Conservation (phyloP, 257 asterid species). For the Galeopsis tetrahit region DNA sequence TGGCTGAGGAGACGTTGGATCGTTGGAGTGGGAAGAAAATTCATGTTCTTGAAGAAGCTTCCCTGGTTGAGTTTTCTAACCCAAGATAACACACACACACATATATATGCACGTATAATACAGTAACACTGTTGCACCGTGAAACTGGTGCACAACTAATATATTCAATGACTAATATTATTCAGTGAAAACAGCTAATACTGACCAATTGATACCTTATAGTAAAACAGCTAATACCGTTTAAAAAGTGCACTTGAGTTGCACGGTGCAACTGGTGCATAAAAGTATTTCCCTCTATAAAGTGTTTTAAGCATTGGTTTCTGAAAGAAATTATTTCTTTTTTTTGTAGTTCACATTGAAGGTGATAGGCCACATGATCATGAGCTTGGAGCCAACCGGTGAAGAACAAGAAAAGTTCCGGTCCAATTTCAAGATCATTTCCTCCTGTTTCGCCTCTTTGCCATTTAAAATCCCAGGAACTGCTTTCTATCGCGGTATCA, state of each 20-base stretch:
- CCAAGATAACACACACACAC: not conserved
- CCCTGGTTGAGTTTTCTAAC: conserved; percentile 56
- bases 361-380: conserved; percentile 90
- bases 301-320: conserved; percentile 18
- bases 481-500: conserved; percentile 74
- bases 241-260: too few relatives aligned
- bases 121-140: too few relatives aligned
- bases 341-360: conserved; percentile 75
- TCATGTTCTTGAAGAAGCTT: conserved; percentile 78
- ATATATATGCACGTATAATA: too few relatives aligned
- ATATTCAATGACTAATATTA: too few relatives aligned
- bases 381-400: conserved; percentile 87
- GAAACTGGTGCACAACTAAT: too few relatives aligned
- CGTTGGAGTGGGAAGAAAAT: conserved; percentile 58
- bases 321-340: conserved; percentile 23
- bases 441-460: conserved; percentile 75
- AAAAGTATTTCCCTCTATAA: not conserved
- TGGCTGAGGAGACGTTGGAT: conserved; percentile 76
- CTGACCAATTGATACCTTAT: too few relatives aligned
- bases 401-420: conserved; percentile 82
- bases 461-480: conserved; percentile 83
- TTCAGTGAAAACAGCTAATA: too few relatives aligned
- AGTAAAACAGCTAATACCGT: too few relatives aligned
- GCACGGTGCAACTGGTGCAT: too few relatives aligned
- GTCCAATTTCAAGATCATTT: conserved; percentile 75